phyloP scores from a whole-genome alignment of 768 basidiomycete species.

The Thelephora aurantiotincta region DNA sequence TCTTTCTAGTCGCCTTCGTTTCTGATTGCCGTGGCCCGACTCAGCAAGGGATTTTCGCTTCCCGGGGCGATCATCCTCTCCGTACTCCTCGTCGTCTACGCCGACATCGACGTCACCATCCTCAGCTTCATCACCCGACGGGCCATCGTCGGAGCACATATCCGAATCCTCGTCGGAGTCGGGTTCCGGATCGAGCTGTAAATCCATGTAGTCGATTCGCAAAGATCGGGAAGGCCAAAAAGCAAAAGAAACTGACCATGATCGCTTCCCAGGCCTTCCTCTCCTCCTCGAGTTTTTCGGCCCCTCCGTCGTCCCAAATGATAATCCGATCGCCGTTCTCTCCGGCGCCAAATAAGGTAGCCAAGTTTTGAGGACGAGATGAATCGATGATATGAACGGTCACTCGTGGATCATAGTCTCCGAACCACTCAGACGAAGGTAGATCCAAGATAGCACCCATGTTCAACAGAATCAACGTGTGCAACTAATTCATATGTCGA shows the following conservation, averaged over 20 bases:
- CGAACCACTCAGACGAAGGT: conserved; percentile 61
- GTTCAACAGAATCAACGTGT: conserved; percentile 83
- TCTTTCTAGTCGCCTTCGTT: conserved; percentile 42
- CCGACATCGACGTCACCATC: conserved; percentile 29
- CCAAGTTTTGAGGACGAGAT: conserved; percentile 76
- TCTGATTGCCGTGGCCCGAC: conserved; percentile 27
- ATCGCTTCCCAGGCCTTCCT: conserved; percentile 75
- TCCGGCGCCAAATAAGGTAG: conserved; percentile 67
- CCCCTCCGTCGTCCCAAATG: conserved; percentile 88
- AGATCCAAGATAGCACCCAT: conserved; percentile 86
- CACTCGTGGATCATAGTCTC: conserved; percentile 45
- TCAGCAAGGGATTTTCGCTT: conserved; percentile 36
- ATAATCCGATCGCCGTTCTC: conserved; percentile 60
- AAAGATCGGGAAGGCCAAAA: neutral
- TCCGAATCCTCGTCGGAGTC: conserved; percentile 51
- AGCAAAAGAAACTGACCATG: conserved; percentile 34
- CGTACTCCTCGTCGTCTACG: conserved; percentile 31
- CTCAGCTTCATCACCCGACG: conserved; percentile 26
- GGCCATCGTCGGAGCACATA: conserved; percentile 27
- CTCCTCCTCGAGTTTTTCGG: conserved; percentile 54
- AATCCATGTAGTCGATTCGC: neutral
- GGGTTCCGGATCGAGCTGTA: conserved; percentile 65
- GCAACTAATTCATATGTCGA: conserved; percentile 34
- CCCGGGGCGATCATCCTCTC: conserved; percentile 21
- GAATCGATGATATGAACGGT: conserved; percentile 93